Evolutionary conservation across 2,329 filamentous ascomycete species (phyloP), one percentile per base, ranked within the genome.

Genomic region (Fusarium sp.): DNA sequence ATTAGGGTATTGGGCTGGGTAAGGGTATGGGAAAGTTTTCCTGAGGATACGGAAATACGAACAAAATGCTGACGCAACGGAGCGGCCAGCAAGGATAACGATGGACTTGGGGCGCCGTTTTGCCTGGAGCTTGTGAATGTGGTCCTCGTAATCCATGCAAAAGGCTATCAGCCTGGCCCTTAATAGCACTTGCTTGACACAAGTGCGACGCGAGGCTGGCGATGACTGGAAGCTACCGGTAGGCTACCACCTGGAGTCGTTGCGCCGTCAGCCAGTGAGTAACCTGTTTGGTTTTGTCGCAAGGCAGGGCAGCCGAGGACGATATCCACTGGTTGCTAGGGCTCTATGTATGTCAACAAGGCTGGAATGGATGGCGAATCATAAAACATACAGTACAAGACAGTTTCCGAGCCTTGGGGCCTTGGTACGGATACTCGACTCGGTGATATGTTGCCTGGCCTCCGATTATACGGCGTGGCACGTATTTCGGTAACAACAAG

Each of bases 31-130:
- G 52, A 63, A 41, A 49, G 56, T 70, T 61, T 60, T 44, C 56
- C 39, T 60, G 56, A 67, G 74, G 41, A 69, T 56, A 72, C 72
- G 65, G 73, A 63, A 77, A 78, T 77, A 78, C 76, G 76, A 78
- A 55, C 35, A 13, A 55, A 28, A 55, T 65, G 76, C 73, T 76
- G 71, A 74, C 72, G 71, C 75, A 77, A 76, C 75, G 36, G 56
- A 58, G 56, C 73, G 65, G 65, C 65, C 65, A 61, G 55, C 61
- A 58, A 66, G 66, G 75, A 56, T 76, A 54, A 55, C 41, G 20
- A 74, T 56, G 14, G 55, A 42, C 54, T 71, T 56, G 61, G 62
- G 66, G 62, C 69, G 33, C 69, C 51, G 52, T 70, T 66, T 66
- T 71, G 63, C 42, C 47, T 66, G 68, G 45, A 64, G 51, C 31